A percentile compares a stretch with the other conserved stretches of the same genome.
Conservation (phyloP, 1,284 basidiomycete genomes). For the Phenoliferia sp. region DNA sequence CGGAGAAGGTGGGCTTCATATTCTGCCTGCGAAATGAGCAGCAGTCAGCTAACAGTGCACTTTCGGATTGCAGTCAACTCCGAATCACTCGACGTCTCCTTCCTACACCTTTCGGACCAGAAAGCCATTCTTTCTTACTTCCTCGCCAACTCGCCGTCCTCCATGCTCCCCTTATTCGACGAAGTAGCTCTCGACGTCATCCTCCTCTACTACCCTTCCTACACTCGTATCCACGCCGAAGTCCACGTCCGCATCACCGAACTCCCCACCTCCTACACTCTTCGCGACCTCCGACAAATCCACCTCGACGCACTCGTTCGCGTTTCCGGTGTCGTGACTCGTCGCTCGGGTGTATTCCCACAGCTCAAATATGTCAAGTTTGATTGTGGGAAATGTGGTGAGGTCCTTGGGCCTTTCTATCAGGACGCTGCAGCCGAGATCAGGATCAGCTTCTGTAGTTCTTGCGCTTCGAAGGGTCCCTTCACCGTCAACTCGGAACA, state of each 20-base stretch:
- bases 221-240: constrained; percentile 95
- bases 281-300: constrained; percentile 86
- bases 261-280: constrained; percentile 78
- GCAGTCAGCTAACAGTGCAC: not conserved
- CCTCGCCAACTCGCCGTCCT: constrained; percentile 85
- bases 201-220: constrained; percentile 90
- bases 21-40: not conserved
- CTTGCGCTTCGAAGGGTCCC: constrained; percentile 89
- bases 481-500: constrained; percentile 96
- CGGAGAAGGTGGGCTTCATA: constrained; percentile 67
- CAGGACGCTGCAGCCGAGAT: constrained; percentile 95
- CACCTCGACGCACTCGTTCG: constrained; percentile 95
- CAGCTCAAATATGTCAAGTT: constrained; percentile 99
- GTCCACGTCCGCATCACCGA: constrained; percentile 96
- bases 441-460: constrained; percentile 87
- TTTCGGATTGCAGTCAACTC: constrained; percentile 86
- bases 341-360: constrained; percentile 93
- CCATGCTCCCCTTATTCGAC: constrained; percentile 93
- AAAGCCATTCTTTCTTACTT: constrained; percentile 97
- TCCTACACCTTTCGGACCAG: constrained; percentile 80
- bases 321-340: constrained; percentile 93
- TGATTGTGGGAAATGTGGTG: constrained; percentile 89
- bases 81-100: constrained; percentile 95
- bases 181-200: constrained; percentile 91
- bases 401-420: constrained; percentile 90